Evolutionary conservation across 106 monocot species (phyloP).

Genomic region (Acorus gramineus): DNA sequence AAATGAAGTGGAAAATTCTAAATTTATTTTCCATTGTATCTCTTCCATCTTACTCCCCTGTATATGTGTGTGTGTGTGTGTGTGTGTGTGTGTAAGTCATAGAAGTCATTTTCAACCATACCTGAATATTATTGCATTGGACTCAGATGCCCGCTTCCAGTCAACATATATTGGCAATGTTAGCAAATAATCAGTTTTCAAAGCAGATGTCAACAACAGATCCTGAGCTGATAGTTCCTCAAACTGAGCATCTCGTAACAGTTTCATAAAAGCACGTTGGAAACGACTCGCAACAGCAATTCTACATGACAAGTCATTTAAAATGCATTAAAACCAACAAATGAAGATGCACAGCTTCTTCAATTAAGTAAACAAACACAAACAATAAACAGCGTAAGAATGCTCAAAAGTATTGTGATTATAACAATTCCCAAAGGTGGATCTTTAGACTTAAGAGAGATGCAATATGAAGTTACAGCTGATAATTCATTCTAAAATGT

Average conservation of each 20-base stretch:
- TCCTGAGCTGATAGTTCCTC: conserved; percentile 89
- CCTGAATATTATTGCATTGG: conserved; percentile 97
- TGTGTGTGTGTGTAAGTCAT: no score
- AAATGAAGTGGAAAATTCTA: no score
- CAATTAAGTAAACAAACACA: not conserved
- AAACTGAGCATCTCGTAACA: conserved; percentile 76
- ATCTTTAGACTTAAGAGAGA: no score
- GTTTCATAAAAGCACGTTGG: conserved; percentile 76
- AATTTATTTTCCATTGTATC: not conserved
- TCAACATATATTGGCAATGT: conserved; percentile 87
- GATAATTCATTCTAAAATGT: no score
- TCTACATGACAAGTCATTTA: conserved; percentile 22
- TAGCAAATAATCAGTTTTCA: conserved; percentile 88
- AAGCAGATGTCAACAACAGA: conserved; percentile 59
- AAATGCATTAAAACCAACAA: not conserved
- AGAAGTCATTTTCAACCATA: conserved; percentile 2
- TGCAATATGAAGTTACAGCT: no score
- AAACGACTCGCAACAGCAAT: conserved; percentile 50
- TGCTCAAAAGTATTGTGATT: no score
- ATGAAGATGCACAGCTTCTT: not conserved
- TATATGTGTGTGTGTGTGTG: no score
- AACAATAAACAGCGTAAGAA: not conserved
- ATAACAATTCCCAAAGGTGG: no score
- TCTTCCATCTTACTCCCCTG: no score
- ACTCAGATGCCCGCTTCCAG: conserved; percentile 83